A percentile compares a stretch with the other conserved stretches of the same genome.
These are phyloP conservation scores for Colletotrichum neosansevieriae DNA, from an alignment of 2,329 filamentous ascomycete genomes.

Conservation along the genomic window DNA sequence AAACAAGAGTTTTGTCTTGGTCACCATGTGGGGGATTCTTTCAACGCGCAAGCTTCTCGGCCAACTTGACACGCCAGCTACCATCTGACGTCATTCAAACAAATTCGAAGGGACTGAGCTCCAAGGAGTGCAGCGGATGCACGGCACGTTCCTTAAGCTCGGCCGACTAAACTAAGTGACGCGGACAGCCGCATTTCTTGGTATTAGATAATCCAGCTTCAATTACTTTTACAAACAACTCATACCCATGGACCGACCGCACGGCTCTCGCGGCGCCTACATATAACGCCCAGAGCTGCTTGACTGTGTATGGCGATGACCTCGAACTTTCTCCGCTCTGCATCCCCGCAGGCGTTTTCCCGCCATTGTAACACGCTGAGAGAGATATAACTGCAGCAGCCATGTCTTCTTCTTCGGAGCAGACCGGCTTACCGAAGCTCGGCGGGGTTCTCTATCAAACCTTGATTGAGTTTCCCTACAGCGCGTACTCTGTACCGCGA, in stretches of 20 bases:
- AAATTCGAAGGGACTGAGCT: not conserved
- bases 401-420: slow-evolving; percentile 4
- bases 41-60: too few species aligned
- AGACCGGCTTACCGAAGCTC: slow-evolving; percentile 13
- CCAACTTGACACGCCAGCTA: too few species aligned
- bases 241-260: slow-evolving; percentile 6
- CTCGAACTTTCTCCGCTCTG: not conserved
- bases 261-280: slow-evolving; percentile 13
- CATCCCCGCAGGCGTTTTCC: not conserved
- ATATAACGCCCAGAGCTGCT: slow-evolving; percentile 6
- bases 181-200: slow-evolving; percentile 12
- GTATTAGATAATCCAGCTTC: not conserved
- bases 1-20: too few species aligned
- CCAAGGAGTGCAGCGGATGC: slow-evolving; percentile 2
- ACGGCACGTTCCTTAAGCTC: slow-evolving; percentile 9
- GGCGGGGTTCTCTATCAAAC: slow-evolving; percentile 6
- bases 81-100: too few species aligned
- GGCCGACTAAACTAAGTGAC: not conserved
- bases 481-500: slow-evolving; percentile 13
- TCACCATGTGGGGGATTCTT: too few species aligned
- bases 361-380: too few species aligned
- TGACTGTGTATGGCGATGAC: not conserved
- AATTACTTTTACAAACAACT: slow-evolving; percentile 7
- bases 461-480: slow-evolving; percentile 16
- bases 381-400: not conserved